A percentile compares a stretch with the other conserved stretches of the same genome.
Conservation (phyloP, 1,139 yeast species). For the Zygoascus sp. region DNA sequence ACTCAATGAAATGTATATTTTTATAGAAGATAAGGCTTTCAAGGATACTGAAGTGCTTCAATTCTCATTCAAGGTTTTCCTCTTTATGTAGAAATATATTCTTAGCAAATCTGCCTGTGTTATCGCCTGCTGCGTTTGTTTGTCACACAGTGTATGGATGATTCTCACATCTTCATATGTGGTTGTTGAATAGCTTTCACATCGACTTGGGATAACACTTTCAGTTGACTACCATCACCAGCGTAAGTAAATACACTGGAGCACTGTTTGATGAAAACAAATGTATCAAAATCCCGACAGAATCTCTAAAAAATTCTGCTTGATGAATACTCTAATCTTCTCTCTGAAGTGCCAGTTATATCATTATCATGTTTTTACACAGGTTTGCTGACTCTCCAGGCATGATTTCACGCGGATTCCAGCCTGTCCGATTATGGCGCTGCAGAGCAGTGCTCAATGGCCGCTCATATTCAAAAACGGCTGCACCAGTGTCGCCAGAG, state of each 20-base stretch:
- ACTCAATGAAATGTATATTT: too few species aligned
- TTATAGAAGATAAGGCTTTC: too few species aligned
- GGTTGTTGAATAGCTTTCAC: too few species aligned
- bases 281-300: not conserved
- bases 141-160: too few species aligned
- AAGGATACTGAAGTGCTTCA: too few species aligned
- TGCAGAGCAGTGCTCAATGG: not conserved
- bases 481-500: slow-evolving; percentile 19
- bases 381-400: not conserved
- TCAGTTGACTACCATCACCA: not conserved
- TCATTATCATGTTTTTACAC: too few species aligned
- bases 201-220: not conserved
- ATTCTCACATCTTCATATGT: too few species aligned
- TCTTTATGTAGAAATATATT: too few species aligned
- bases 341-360: slow-evolving; percentile 15
- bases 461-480: slow-evolving; percentile 2
- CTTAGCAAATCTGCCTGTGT: too few species aligned
- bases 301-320: not conserved
- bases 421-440: not conserved
- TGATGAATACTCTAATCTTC: slow-evolving; percentile 19
- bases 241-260: not conserved
- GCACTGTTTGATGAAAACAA: slow-evolving; percentile 5
- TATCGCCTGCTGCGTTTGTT: too few species aligned
- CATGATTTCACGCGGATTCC: not conserved
- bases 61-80: too few species aligned